phyloP scores from a whole-genome alignment of 2,329 filamentous ascomycete genomes.

The Spiromastix sp. region DNA sequence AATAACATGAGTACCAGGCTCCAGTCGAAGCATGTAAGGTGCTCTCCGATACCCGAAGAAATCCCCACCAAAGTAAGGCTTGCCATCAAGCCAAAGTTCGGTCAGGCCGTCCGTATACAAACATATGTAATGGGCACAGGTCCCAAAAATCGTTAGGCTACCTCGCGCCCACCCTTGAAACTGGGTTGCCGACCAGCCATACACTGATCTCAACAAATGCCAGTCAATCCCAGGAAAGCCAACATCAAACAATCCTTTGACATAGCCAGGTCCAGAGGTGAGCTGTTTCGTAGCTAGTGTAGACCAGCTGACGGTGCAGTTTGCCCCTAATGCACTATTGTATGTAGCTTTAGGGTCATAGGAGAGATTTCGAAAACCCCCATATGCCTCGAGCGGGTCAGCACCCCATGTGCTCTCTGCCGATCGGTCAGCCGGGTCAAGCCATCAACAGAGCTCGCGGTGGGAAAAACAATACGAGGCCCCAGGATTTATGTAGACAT shows the following conservation, averaged over 20 bases:
- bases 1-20: slow-evolving; percentile 40
- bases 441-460: slow-evolving; percentile 1
- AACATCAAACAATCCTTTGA: slow-evolving; percentile 33
- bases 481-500: too few relatives aligned
- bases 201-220: slow-evolving; percentile 41
- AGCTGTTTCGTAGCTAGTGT: slow-evolving; percentile 23
- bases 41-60: slow-evolving; percentile 43
- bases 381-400: slow-evolving; percentile 44
- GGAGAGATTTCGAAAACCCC: slow-evolving; percentile 41
- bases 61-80: slow-evolving; percentile 47
- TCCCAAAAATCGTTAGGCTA: slow-evolving; percentile 29
- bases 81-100: slow-evolving; percentile 43
- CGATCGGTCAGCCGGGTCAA: slow-evolving; percentile 5
- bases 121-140: slow-evolving; percentile 23
- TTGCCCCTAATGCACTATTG: slow-evolving; percentile 40
- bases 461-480: too few relatives aligned
- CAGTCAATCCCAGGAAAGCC: slow-evolving; percentile 44
- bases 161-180: slow-evolving; percentile 50
- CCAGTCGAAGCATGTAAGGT: slow-evolving; percentile 40
- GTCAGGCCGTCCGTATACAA: slow-evolving; percentile 40
- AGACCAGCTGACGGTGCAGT: slow-evolving; percentile 43
- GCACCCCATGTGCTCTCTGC: slow-evolving; percentile 49
- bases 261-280: slow-evolving; percentile 15
- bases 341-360: slow-evolving; percentile 35
- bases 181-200: slow-evolving; percentile 50